Percentiles rank a stretch among this genome's conserved stretches.
phyloP scores from a whole-genome alignment of 108 stramenopile species.

The Conticribra weissflogii region DNA sequence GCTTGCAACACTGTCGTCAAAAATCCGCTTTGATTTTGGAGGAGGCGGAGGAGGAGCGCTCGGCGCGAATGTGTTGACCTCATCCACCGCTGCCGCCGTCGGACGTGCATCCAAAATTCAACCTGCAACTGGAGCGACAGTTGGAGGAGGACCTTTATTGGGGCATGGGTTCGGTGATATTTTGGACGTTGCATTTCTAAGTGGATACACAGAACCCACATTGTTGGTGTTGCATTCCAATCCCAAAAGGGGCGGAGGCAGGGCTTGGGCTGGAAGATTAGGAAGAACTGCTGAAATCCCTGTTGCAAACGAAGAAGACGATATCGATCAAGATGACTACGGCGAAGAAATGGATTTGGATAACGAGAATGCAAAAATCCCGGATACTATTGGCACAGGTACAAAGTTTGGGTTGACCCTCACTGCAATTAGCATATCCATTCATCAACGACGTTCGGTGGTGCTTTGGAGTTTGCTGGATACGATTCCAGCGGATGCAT shows the following conservation, averaged over 20 bases:
- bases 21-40: slow-evolving; percentile 26
- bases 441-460: slow-evolving; percentile 73
- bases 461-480: slow-evolving; percentile 78
- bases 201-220: slow-evolving; percentile 81
- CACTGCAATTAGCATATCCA: slow-evolving; percentile 78
- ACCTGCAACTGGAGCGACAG: slow-evolving; percentile 6
- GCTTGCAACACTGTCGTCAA: slow-evolving; percentile 49
- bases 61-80: neutral
- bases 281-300: slow-evolving; percentile 57
- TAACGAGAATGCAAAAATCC: neutral
- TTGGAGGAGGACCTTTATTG: slow-evolving; percentile 28
- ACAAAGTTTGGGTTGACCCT: slow-evolving; percentile 60
- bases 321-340: slow-evolving; percentile 10
- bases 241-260: slow-evolving; percentile 53
- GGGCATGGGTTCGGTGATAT: slow-evolving; percentile 87
- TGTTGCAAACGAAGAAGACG: neutral
- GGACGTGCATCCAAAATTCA: too few relatives aligned
- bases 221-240: slow-evolving; percentile 77
- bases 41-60: slow-evolving; percentile 3
- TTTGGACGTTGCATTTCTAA: slow-evolving; percentile 59
- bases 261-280: slow-evolving; percentile 69
- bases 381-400: slow-evolving; percentile 37
- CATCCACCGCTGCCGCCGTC: slow-evolving; percentile 5
- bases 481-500: slow-evolving; percentile 78
- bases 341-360: slow-evolving; percentile 7